Evolutionary conservation across 2,329 filamentous ascomycete species (phyloP), one percentile per base, ranked within the genome.

Genomic region (Ophiostoma populinum): DNA sequence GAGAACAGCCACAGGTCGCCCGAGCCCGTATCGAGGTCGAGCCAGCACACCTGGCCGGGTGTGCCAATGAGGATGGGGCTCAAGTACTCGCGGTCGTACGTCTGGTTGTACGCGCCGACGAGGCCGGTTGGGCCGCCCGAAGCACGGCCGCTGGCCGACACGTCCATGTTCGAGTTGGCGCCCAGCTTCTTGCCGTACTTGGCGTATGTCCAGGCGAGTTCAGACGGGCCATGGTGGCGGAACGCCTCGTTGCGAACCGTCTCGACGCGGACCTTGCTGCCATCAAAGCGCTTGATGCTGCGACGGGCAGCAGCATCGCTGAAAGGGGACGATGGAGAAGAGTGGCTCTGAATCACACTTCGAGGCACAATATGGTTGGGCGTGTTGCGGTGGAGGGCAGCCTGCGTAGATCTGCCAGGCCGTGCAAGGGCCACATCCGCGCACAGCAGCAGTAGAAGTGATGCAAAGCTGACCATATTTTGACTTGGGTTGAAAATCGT

Each of bases 11-110:
- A 70, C 75, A 67, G 52, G 39, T 70, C 67, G 8, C 61, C 55
- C 7, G 66, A 70, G 9, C 65, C 67, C 11, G 79, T 85, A 44
- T 85, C 80, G 40, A 85, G 66, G 49, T 81, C 75, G 40, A 85
- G 51, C 40, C 71, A 65, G 42, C 81, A 50, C 3, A 57, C 66
- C 45, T 75, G 70, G 6, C 51, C 43, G 6, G 62, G 62, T 2
- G 48, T 65, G 29, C 78, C 80, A 42, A 83, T 58, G 2, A 58
- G 62, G 31, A 83, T 68, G 0, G 74, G 69, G 37, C 67, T 63
- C 20, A 75, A 55, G 38, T 74, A 77, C 48, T 74, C 63, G 4
- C 56, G 55, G 42, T 77, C 72, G 32, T 59, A 46, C 9, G 24
- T 44, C 30, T 51, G 43, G 32, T 51, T 51, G 19, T 45, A 41